Base-by-base conservation (phyloP, 805 yeast genomes). In the Candida sanyiensis region DNA sequence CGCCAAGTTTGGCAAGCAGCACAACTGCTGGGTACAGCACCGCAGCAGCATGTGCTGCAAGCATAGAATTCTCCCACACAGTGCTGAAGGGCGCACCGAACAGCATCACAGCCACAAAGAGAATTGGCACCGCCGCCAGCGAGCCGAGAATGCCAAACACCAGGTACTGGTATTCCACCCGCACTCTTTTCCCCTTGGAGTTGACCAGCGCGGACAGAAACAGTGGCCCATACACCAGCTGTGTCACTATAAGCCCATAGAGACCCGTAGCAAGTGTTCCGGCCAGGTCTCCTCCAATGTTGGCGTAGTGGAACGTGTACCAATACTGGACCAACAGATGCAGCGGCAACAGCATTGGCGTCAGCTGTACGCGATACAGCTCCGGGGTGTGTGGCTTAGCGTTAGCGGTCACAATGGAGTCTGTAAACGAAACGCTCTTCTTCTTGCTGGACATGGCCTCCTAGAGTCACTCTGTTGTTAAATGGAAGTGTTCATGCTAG, bases 1-100 rank as follows among this genome's bases (percentile, higher is more conserved):
- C 47, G 20, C 80, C 79, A 51, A 68, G 56, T 22, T 65, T 61
- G 25, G 73, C 63, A 47, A 77, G 78, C 11, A 77, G 63, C 22
- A 83, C 66, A n/a, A 84, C 54, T 2, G 94, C 90, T 44, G 74
- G 81, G 9, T 77, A 64, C 1, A 77, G 61, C 28, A 88, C 56
- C 21, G 75, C 49, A 3, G 88, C 66, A 17, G 83, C 56, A 54
- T 85, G 93, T 7, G 69, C 59, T 0, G 93, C 65, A 34, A 84
- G 61, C 4, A 80, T 54, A 46, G 70, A 67, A 0, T 94, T 85
- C 51, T 77, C 81, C 23, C 71, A 42, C 25, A 69, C 66, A 2
- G 74, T 64, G 1, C 75, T 62, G 30, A 83, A 64, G 11, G 96
- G 96, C 0, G 96, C 94, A 7, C 97, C 97, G 53, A 85, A 75